A percentile compares a stretch with the other conserved stretches of the same genome.
These are phyloP conservation scores for Blastosporella zonata DNA, from an alignment of 1,284 basidiomycete genomes.

Conservation along the genomic window DNA sequence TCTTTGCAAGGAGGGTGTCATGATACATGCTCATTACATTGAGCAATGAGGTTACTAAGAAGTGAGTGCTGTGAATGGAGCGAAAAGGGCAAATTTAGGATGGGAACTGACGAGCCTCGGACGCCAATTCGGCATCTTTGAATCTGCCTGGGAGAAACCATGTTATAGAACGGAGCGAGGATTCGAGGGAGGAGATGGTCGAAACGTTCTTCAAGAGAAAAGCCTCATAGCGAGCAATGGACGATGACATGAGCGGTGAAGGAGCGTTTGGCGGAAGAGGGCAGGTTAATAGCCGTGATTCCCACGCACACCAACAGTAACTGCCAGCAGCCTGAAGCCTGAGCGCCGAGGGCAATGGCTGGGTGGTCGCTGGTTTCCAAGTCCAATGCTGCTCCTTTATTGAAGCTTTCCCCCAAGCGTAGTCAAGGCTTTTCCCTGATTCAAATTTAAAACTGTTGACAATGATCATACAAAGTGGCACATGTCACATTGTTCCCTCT, in stretches of 20 bases:
- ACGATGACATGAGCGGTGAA: constrained; percentile 29
- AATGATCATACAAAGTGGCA: constrained; percentile 4
- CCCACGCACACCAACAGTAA: no score
- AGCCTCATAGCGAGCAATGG: constrained; percentile 68
- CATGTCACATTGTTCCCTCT: constrained; percentile 13
- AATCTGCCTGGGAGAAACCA: constrained; percentile 96
- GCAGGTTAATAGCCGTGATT: background rate
- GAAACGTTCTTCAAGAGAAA: constrained; percentile 83
- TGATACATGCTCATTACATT: constrained; percentile 85
- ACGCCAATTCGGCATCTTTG: constrained; percentile 93
- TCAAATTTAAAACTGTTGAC: background rate
- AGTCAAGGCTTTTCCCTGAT: no score
- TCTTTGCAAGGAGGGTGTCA: constrained; percentile 74
- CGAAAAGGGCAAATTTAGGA: constrained; percentile 11
- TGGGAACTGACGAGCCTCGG: constrained; percentile 77
- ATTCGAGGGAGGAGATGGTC: constrained; percentile 85
- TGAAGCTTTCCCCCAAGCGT: no score
- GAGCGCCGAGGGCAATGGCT: no score
- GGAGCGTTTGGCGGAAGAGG: background rate
- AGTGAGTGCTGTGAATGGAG: constrained; percentile 18
- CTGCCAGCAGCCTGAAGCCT: no score
- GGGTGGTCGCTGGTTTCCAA: no score
- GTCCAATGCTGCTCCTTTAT: no score
- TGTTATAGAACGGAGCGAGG: constrained; percentile 83
- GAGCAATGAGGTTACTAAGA: constrained; percentile 65